Conservation (phyloP, 768 basidiomycete species). For the Mycena capillaripes region DNA sequence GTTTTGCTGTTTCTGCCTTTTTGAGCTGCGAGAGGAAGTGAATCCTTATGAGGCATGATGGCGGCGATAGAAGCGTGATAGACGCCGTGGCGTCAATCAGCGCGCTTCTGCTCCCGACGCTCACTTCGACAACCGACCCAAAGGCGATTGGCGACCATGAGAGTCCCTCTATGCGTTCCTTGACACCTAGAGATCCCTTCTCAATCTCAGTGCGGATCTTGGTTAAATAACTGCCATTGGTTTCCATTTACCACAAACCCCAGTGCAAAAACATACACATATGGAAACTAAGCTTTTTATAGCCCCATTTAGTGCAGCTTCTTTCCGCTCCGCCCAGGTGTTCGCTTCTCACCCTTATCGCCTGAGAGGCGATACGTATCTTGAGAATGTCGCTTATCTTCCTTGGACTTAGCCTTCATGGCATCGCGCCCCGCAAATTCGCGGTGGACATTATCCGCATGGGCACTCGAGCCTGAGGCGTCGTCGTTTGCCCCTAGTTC, state of each 20-base stretch:
- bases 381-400: constrained; percentile 4
- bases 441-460: constrained; percentile 53
- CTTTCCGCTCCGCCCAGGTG: background rate
- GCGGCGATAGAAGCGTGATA: background rate
- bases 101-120: background rate
- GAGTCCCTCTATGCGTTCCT: no score
- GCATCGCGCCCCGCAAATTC: constrained; percentile 21
- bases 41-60: background rate
- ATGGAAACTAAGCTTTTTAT: no score
- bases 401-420: constrained; percentile 24
- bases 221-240: no score
- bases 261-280: no score
- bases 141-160: no score
- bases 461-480: constrained; percentile 66
- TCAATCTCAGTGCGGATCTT: no score
- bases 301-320: background rate
- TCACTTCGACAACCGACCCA: no score
- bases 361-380: background rate
- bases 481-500: constrained; percentile 70
- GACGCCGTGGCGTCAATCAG: background rate
- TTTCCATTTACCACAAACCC: no score
- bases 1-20: background rate
- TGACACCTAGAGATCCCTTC: no score
- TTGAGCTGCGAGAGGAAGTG: background rate
- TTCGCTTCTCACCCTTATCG: background rate